Evolutionary conservation across 305 asterid species (phyloP).

Genomic region (Plantago coronopus): DNA sequence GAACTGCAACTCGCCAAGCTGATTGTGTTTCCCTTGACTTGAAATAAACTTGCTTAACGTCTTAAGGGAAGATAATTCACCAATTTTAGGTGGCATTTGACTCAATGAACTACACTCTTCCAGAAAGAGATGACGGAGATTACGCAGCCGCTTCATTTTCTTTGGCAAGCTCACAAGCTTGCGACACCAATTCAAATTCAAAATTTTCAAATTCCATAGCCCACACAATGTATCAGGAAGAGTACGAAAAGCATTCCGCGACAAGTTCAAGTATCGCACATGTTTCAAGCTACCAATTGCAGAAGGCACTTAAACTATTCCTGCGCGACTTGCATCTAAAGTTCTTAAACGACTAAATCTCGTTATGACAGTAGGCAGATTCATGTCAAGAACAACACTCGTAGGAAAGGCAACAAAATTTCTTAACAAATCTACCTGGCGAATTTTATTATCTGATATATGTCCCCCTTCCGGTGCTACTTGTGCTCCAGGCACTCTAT

Average conservation of each 20-base stretch:
- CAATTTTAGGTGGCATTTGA: conserved; percentile 6
- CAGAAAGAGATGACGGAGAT: conserved; percentile 14
- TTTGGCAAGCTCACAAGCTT: conserved; percentile 7
- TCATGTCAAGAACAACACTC: not conserved
- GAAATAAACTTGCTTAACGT: not conserved
- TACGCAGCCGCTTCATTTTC: conserved; percentile 5
- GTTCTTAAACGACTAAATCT: conserved; percentile 6
- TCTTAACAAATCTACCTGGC: not conserved
- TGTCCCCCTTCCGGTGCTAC: not conserved
- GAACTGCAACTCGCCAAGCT: not conserved
- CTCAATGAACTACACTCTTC: not conserved
- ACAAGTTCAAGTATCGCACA: conserved; percentile 17
- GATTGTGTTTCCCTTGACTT: not conserved
- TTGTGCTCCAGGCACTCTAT: conserved; percentile 6
- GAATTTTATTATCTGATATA: not conserved
- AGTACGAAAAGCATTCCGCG: not conserved
- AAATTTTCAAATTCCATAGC: conserved; percentile 20
- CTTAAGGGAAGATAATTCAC: conserved; percentile 4
- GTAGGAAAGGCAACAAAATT: not conserved
- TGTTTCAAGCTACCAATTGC: conserved; percentile 6
- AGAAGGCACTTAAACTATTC: conserved; percentile 13
- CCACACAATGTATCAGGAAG: conserved; percentile 10
- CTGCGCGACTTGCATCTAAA: conserved; percentile 14
- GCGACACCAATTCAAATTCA: conserved; percentile 8
- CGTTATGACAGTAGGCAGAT: not conserved